Base-by-base conservation (phyloP, 768 basidiomycete species). In the Podaxis sp. region DNA sequence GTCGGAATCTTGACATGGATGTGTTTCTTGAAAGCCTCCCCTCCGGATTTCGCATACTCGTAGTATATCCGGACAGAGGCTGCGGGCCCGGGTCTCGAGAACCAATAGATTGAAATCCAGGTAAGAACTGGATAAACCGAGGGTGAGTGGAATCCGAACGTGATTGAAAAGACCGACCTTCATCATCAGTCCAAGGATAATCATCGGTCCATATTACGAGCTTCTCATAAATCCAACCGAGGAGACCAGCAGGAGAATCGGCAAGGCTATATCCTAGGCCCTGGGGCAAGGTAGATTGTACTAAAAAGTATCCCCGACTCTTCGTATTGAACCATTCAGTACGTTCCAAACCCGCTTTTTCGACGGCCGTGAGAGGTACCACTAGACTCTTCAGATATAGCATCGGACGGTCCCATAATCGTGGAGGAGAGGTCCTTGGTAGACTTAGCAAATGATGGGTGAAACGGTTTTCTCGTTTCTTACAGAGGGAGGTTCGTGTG, bases 51-150 rank as follows among this genome's bases (percentile, higher is more conserved):
- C 49, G 37, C 60, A 24, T 68, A 65, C 67, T 88, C 88, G 66
- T 82, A 87, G 70, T 88, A 88, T 22, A 87, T 86, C 12, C 86
- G 76, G 8, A 82, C 26, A 0, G 87, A 82, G 0, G 87, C 84
- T 1, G 84, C 77, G 4, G 87, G 86, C 0, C 86, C 86, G 0
- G 81, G 76, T 7, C 79, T 77, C 4, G 86, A 87, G 73, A 86
- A 85, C 77, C 78, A 82, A 66, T 82, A 86, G 11, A 85, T 75
- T 2, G 84, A 85, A n/a, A 86, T 71, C 85, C 85, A 87, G 0
- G 82, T 85, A 24, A 87, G 65, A 4, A 86, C 85, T 87, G 2
- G 12, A 49, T 33, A 3, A 24, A 24, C 15, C 7, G 12, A 50
- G 37, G 13, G 3, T 24, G 49, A 26, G 26, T 28, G 24, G 22